Evolutionary conservation across 75 land plant species (phyloP), one percentile per base, ranked within the genome.

Genomic region (Selaginella tamariscina): DNA sequence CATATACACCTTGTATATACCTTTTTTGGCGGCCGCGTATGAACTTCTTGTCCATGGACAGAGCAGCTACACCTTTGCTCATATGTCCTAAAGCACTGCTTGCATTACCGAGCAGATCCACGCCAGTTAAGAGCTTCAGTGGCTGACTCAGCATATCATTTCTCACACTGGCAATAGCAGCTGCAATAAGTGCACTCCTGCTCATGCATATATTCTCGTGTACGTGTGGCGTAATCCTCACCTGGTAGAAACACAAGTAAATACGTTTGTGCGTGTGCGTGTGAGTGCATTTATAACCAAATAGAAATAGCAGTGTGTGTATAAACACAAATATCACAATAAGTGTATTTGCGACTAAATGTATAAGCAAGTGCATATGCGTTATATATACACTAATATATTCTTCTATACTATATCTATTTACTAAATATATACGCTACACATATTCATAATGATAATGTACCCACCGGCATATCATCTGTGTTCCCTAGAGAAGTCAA

Each of bases 51-150:
- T 95, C 99, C 99, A 95, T 89, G 29, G 99, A 95, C 62, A 95
- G 77, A 32, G 99, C 99, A 72, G 99, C 99, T 70, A 95, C 88
- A 67, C 99, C 91, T 85, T 95, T 87, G 72, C 99, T 95, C 91
- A 95, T 95, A 70, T 95, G 84, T 23, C 92, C 96, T 69, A 95
- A 85, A 13, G 99, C 99, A 78, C 91, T 90, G 76, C 99, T 95
- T 64, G 99, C 96, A 79, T 95, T 95, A 1, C 99, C 99, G 56
- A 95, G 77, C 67, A 95, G 85, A 75, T 90, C 96, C 67, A 95
- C 87, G 32, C 99, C 99, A 63, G 91, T 83, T 1, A 95, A 84
- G 33, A 95, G 81, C 55, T 80, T 83, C 31, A 95, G 83, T 22
- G 99, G 99, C 56, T 87, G 96, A 74, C 96, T 84, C 31, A 95